Percentiles rank a stretch among this genome's conserved stretches.
Conservation (phyloP, 2,329 filamentous ascomycete genomes). For the Aphanocladium album region DNA sequence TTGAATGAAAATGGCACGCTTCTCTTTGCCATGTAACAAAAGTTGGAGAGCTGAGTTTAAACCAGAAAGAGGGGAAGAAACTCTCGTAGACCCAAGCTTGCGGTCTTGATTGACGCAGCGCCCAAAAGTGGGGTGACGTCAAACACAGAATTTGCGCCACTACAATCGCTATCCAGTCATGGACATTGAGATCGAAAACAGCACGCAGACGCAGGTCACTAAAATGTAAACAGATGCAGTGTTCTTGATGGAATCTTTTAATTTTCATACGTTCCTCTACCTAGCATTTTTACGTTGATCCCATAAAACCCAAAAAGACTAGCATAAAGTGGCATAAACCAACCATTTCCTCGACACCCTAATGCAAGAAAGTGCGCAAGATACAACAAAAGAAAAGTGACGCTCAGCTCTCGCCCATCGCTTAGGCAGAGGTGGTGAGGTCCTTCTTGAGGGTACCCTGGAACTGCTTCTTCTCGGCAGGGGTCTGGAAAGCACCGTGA, state of each 20-base stretch:
- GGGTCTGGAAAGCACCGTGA: constrained; percentile 99
- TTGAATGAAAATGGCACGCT: not conserved
- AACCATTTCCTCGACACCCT: constrained; percentile 49
- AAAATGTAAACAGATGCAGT: too few relatives aligned
- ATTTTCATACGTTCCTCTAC: constrained; percentile 30
- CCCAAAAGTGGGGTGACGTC: constrained; percentile 28
- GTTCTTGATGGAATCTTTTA: constrained; percentile 30
- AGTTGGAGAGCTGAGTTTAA: not conserved
- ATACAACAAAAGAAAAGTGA: constrained; percentile 38
- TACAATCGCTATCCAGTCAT: too few relatives aligned
- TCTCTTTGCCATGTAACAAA: not conserved
- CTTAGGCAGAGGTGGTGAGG: constrained; percentile 48
- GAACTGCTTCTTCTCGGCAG: constrained; percentile 96
- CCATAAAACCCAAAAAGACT: constrained; percentile 32
- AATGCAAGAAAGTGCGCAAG: constrained; percentile 40
- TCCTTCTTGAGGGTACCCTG: constrained; percentile 99
- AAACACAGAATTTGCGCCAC: constrained; percentile 13
- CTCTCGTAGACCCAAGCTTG: constrained; percentile 10
- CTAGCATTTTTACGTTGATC: constrained; percentile 31
- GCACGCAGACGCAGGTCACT: too few relatives aligned
- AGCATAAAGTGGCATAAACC: constrained; percentile 28
- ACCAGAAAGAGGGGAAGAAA: not conserved
- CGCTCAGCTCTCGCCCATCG: constrained; percentile 14
- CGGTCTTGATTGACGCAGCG: not conserved
- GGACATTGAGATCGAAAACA: too few relatives aligned